Evolutionary conservation across 441 rosid species (phyloP).

Genomic region (Croton setiger): DNA sequence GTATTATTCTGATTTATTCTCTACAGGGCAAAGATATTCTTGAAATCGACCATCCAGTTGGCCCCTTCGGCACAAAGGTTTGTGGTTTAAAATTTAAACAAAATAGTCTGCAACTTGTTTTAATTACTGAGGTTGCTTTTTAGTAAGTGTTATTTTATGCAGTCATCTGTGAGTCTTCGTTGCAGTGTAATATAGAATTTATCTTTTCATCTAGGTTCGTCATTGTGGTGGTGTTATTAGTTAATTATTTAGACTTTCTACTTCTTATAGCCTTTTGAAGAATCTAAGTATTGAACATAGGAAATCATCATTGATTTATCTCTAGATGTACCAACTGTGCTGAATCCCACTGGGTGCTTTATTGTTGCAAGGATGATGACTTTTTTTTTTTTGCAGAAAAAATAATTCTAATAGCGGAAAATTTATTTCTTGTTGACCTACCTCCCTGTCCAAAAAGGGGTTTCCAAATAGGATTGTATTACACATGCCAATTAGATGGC

Average conservation of each 20-base stretch:
- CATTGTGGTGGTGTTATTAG: too few species aligned
- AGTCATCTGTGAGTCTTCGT: not conserved
- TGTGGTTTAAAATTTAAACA: conserved; percentile 9
- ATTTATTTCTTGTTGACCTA: not conserved
- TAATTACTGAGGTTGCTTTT: not conserved
- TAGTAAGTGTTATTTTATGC: not conserved
- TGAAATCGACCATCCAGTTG: conserved; percentile 58
- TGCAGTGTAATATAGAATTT: not conserved
- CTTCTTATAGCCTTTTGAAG: too few species aligned
- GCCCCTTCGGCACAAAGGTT: conserved; percentile 76
- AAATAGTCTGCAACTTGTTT: not conserved
- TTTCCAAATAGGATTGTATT: not conserved
- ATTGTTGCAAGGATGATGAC: not conserved
- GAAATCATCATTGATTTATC: not conserved
- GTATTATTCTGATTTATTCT: conserved; percentile 22
- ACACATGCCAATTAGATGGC: not conserved
- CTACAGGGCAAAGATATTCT: conserved; percentile 63
- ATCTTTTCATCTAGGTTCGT: not conserved
- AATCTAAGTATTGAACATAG: not conserved
- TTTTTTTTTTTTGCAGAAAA: not conserved
- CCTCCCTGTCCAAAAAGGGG: not conserved
- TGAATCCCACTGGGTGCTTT: not conserved
- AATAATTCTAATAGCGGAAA: not conserved
- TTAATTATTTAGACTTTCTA: too few species aligned
- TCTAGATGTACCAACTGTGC: not conserved